A percentile compares a stretch with the other conserved stretches of the same genome.
phyloP scores from a whole-genome alignment of 768 basidiomycete genomes.

The Tricholoma flavovirens region DNA sequence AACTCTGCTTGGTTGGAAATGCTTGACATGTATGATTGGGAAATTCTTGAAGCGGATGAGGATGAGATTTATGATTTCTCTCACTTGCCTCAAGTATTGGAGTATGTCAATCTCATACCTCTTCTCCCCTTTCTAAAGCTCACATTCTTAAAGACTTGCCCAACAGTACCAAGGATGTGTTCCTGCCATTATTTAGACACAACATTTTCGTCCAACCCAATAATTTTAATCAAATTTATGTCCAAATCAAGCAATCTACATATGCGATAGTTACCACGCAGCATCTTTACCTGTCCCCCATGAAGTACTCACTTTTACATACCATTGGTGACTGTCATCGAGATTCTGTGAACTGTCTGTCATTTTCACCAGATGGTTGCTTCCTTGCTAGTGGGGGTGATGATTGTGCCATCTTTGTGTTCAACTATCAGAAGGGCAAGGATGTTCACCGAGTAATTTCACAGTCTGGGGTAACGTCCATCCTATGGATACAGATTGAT shows the following conservation, averaged over 20 bases:
- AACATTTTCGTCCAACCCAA: not conserved
- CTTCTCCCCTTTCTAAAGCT: not conserved
- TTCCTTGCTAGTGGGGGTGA: not conserved
- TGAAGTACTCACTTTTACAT: not conserved
- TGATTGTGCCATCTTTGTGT: conserved; percentile 5
- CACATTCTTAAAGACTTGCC: not conserved
- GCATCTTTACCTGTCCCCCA: not conserved
- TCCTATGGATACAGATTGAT: not conserved
- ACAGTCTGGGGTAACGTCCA: not conserved
- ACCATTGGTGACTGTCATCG: not conserved
- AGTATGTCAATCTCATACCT: not conserved
- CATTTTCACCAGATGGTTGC: not conserved
- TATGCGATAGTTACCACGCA: not conserved
- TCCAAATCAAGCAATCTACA: not conserved
- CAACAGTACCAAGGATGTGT: not conserved
- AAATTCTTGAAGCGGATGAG: not conserved
- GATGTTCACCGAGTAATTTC: too few species aligned
- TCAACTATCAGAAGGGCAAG: conserved; percentile 14
- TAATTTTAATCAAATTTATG: not conserved
- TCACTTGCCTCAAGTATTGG: not conserved
- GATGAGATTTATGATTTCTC: not conserved
- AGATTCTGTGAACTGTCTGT: not conserved
- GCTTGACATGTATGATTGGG: not conserved
- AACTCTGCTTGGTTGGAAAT: not conserved
- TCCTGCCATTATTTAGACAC: not conserved